Percentiles rank a stretch among this genome's conserved stretches.
Conservation (phyloP, 306 rosid species). For the Malus asiatica region DNA sequence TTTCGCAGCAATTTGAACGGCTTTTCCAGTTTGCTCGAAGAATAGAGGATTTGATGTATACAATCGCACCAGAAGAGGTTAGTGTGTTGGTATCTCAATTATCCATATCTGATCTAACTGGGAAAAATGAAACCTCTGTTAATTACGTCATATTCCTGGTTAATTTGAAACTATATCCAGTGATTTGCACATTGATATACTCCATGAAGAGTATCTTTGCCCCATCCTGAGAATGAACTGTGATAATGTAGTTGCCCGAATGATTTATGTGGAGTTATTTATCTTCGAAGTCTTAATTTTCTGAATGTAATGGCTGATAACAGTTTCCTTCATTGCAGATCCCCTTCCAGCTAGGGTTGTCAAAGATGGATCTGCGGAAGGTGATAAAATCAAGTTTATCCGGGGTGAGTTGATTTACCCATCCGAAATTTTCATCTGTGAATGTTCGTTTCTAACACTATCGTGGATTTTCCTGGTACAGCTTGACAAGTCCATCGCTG, state of each 20-base stretch:
- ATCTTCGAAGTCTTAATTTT: neutral
- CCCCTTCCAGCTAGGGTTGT: slow-evolving; percentile 88
- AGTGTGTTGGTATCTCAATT: slow-evolving; percentile 11
- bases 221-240: neutral
- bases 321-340: slow-evolving; percentile 52
- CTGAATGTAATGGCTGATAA: neutral
- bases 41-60: slow-evolving; percentile 82
- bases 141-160: neutral
- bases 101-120: neutral
- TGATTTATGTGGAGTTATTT: neutral
- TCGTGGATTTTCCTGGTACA: slow-evolving; percentile 21
- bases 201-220: neutral
- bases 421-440: neutral
- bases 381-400: slow-evolving; percentile 74
- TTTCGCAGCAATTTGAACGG: slow-evolving; percentile 87
- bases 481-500: slow-evolving; percentile 77
- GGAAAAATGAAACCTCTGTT: neutral
- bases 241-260: neutral
- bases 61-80: slow-evolving; percentile 87
- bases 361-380: slow-evolving; percentile 86
- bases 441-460: slow-evolving; percentile 2
- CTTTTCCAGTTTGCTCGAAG: slow-evolving; percentile 87
- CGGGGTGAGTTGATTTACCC: slow-evolving; percentile 50
- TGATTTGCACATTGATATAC: neutral
- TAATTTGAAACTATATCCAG: neutral